Evolutionary conservation across 371 early-diverging fungal species (phyloP).

Genomic region (Caulochytrium protostelioides): DNA sequence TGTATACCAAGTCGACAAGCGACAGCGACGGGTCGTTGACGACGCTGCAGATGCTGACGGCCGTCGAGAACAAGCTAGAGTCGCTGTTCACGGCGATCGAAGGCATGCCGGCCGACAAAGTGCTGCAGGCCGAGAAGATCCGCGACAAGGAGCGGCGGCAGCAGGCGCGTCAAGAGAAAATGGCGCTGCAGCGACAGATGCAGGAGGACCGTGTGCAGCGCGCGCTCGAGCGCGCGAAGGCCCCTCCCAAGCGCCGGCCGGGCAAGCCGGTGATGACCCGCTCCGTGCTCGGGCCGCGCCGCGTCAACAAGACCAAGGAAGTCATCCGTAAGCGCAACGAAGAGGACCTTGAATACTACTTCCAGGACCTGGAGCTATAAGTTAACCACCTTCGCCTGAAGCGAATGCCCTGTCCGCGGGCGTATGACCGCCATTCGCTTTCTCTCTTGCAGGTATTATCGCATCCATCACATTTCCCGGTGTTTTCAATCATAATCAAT

Average conservation of each 20-base stretch:
- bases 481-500: too few species aligned
- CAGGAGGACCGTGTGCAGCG: slow-evolving; percentile 24
- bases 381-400: too few species aligned
- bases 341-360: too few species aligned
- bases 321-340: too few species aligned
- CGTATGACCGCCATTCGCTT: too few species aligned
- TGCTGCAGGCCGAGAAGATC: slow-evolving; percentile 31
- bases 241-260: slow-evolving; percentile 19
- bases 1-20: slow-evolving; percentile 22
- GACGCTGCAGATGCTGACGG: slow-evolving; percentile 27
- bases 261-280: neutral
- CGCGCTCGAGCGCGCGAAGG: slow-evolving; percentile 23
- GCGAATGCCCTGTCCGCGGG: too few species aligned
- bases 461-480: too few species aligned
- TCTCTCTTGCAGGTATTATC: too few species aligned
- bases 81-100: slow-evolving; percentile 27
- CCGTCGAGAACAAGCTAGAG: slow-evolving; percentile 26
- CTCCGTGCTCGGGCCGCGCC: too few species aligned
- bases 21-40: slow-evolving; percentile 21
- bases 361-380: too few species aligned
- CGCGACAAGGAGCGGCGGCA: slow-evolving; percentile 26
- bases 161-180: slow-evolving; percentile 21
- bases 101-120: slow-evolving; percentile 26
- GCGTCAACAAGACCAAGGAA: too few species aligned
- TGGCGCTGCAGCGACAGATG: slow-evolving; percentile 14